Percentiles rank a stretch among this genome's conserved stretches.
Evolutionary conservation across 2,329 filamentous ascomycete genomes (phyloP).

Genomic region (Moelleriella libera): DNA sequence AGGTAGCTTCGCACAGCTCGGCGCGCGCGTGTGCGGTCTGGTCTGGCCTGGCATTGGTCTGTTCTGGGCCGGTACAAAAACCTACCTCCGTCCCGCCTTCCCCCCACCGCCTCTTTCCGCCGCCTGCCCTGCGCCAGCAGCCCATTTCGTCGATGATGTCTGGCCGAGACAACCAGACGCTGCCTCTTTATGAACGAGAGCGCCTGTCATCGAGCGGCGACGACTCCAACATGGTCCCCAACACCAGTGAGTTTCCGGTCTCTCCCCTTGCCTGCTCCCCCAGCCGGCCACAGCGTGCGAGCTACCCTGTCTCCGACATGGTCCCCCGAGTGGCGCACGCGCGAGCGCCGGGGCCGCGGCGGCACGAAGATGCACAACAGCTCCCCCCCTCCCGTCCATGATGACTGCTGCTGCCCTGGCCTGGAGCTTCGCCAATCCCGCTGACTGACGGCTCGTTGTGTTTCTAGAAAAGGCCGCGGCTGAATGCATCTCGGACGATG

Average conservation of each 20-base stretch:
- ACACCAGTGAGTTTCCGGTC: slow-evolving; percentile 14
- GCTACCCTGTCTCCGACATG: too few relatives aligned
- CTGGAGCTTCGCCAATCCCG: background rate
- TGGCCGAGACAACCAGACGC: slow-evolving; percentile 15
- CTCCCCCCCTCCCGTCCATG: background rate
- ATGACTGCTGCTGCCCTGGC: background rate
- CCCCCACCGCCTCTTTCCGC: slow-evolving; percentile 8
- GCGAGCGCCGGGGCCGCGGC: too few relatives aligned
- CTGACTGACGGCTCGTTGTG: background rate
- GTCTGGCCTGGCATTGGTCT: too few relatives aligned
- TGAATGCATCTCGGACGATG: slow-evolving; percentile 77
- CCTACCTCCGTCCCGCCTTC: background rate
- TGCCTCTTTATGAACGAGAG: slow-evolving; percentile 16
- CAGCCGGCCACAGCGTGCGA: background rate
- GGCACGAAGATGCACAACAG: background rate
- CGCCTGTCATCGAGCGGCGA: slow-evolving; percentile 10
- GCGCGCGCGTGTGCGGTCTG: too few relatives aligned
- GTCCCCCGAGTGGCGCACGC: too few relatives aligned
- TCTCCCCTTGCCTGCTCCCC: background rate
- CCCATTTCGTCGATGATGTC: slow-evolving; percentile 11
- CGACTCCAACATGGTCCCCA: slow-evolving; percentile 18
- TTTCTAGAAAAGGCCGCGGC: slow-evolving; percentile 35
- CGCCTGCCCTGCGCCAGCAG: slow-evolving; percentile 6
- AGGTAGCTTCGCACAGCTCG: too few relatives aligned
- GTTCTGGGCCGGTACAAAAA: background rate